Evolutionary conservation across 2,329 filamentous ascomycete species (phyloP), one percentile per base, ranked within the genome.

Genomic region (Fragosphaeria purpurea): DNA sequence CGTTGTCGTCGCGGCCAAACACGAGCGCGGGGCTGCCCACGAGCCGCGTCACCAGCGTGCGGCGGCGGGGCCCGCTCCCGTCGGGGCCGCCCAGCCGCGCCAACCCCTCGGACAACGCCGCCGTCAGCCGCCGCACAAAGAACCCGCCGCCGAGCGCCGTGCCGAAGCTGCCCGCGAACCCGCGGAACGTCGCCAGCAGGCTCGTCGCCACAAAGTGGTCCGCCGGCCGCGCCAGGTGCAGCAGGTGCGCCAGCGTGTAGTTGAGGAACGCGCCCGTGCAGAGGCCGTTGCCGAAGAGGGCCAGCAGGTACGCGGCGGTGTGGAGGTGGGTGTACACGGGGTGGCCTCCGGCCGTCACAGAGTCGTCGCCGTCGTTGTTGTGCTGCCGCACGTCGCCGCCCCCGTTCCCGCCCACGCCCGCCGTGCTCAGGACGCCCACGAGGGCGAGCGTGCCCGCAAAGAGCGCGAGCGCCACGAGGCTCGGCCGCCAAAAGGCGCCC

Each of bases 101-200:
- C 56, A 88, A 88, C 0, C 80, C 78, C 0, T 65, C 59, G n/a
- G 72, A 69, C 2, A 91, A 69, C 0, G 71, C 69, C 2, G 58
- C 65, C 44, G 74, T 70, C 35, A 91, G 65, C 2, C 79, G 70
- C 5, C 86, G 76, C 41, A 76, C 73, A 61, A 90, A 91, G 48
- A 86, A 71, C 0, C 88, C 88, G 3, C 88, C 87, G 3, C 86
- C 86, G 45, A 91, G 84, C 0, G 87, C 80, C 1, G 83, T 85
- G 3, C 88, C 87, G 58, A 94, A 93, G 47, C 81, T 85, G 11
- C 86, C 86, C 0, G 86, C 85, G 56, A 93, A 90, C 5, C 86
- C 86, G 4, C 88, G 77, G 66, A 91, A 91, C 1, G 87, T 94
- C 33, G 83, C 80, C 4, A 91, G 67, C 41, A 95, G 70, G 10